A percentile compares a stretch with the other conserved stretches of the same genome.
Conservation (phyloP, 768 basidiomycete genomes). For the Paxillus rubicundulus region DNA sequence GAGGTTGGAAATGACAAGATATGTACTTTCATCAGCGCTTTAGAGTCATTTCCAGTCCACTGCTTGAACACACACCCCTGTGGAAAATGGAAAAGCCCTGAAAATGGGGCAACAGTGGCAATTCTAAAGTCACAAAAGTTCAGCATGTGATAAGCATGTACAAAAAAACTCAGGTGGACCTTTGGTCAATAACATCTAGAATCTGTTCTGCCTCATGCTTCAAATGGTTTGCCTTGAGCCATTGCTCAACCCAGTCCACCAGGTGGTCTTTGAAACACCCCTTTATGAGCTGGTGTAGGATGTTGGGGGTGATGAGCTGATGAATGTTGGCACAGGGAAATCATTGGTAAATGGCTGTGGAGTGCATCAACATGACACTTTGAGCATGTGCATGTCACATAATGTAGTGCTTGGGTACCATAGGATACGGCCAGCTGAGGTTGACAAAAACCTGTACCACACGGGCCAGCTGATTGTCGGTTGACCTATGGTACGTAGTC, state of each 20-base stretch:
- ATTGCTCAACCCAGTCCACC: conserved; percentile 28
- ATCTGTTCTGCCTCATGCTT: conserved; percentile 9
- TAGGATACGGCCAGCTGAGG: too few species aligned
- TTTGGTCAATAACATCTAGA: too few species aligned
- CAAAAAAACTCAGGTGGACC: too few species aligned
- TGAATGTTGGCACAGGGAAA: conserved; percentile 34
- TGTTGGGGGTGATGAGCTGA: conserved; percentile 24
- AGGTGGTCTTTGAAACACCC: conserved; percentile 36
- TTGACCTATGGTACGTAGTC: too few species aligned
- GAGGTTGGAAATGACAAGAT: background rate
- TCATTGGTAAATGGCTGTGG: conserved; percentile 30
- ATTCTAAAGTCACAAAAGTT: conserved; percentile 23
- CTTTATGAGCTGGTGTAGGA: conserved; percentile 33
- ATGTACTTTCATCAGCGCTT: conserved; percentile 36
- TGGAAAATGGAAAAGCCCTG: conserved; percentile 29
- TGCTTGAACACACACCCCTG: conserved; percentile 33
- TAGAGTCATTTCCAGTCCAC: conserved; percentile 39
- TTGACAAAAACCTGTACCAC: too few species aligned
- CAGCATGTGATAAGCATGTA: too few species aligned
- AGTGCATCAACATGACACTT: background rate
- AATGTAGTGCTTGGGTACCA: too few species aligned
- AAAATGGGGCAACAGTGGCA: conserved; percentile 25
- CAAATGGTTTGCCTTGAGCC: conserved; percentile 13
- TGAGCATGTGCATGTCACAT: too few species aligned
- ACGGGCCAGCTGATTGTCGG: too few species aligned